Evolutionary conservation across 805 yeast species (phyloP).

Genomic region (Brettanomyces custersianus): DNA sequence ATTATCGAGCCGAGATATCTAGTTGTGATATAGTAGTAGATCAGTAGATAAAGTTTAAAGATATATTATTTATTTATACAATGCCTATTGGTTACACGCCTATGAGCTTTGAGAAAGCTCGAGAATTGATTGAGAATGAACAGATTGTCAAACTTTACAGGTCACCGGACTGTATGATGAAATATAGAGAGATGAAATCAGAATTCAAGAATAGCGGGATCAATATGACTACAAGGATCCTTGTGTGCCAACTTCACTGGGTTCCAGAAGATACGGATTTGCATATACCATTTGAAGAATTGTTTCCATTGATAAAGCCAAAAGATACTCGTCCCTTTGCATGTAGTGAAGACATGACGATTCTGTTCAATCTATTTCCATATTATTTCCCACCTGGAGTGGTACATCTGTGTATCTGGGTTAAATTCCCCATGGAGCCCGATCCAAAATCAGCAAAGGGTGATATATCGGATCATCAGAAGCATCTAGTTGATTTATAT

Average conservation of each 20-base stretch:
- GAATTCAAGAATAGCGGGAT: constrained; percentile 26
- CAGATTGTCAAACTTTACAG: constrained; percentile 42
- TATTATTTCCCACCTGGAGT: constrained; percentile 47
- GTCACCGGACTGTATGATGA: constrained; percentile 31
- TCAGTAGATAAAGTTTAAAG: too few species aligned
- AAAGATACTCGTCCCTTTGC: constrained; percentile 33
- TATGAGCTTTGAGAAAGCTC: constrained; percentile 38
- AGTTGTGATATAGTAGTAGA: too few species aligned
- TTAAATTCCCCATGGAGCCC: constrained; percentile 44
- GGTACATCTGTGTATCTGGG: constrained; percentile 59
- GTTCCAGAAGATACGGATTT: constrained; percentile 18
- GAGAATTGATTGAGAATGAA: constrained; percentile 30
- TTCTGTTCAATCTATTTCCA: constrained; percentile 55
- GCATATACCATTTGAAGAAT: constrained; percentile 3
- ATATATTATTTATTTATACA: too few species aligned
- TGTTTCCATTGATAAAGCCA: constrained; percentile 14
- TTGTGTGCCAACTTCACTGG: constrained; percentile 46
- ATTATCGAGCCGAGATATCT: too few species aligned
- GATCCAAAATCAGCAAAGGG: constrained; percentile 44
- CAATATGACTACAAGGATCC: constrained; percentile 39
- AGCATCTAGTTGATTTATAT: constrained; percentile 33
- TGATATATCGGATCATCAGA: constrained; percentile 36
- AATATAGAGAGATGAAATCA: constrained; percentile 38
- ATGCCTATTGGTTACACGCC: constrained; percentile 22
- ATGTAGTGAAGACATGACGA: constrained; percentile 32